Percentiles rank a stretch among this genome's conserved stretches.
Conservation (phyloP, 768 basidiomycete species). For the Porphyrellus cyaneotinctus region DNA sequence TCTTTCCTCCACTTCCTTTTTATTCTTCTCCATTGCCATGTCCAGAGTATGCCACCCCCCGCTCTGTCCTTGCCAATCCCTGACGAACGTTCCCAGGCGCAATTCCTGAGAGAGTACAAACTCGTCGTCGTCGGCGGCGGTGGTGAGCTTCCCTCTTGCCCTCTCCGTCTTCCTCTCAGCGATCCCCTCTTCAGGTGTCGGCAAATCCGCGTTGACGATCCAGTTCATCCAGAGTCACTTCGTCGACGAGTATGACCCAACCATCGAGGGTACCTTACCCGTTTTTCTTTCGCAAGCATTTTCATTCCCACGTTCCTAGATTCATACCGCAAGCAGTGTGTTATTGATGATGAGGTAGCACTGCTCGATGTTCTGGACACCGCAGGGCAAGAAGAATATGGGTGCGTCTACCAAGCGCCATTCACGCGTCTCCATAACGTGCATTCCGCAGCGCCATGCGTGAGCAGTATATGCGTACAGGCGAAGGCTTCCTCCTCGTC, state of each 20-base stretch:
- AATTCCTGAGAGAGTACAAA: constrained; percentile 95
- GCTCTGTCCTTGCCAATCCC: not conserved
- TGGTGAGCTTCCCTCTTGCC: constrained; percentile 54
- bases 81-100: constrained; percentile 49
- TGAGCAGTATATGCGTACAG: constrained; percentile 98
- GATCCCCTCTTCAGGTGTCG: constrained; percentile 32
- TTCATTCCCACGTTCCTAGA: constrained; percentile 42
- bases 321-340: constrained; percentile 95
- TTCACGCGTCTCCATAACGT: constrained; percentile 1
- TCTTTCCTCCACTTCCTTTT: constrained; percentile 6
- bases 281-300: not conserved
- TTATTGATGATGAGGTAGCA: constrained; percentile 98
- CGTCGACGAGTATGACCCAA: constrained; percentile 92
- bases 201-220: constrained; percentile 92
- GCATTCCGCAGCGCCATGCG: constrained; percentile 77
- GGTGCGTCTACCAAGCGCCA: constrained; percentile 49
- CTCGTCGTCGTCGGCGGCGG: constrained; percentile 98
- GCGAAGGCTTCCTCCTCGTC: constrained; percentile 95
- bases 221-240: constrained; percentile 97
- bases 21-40: constrained; percentile 14
- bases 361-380: constrained; percentile 96
- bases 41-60: constrained; percentile 25
- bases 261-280: constrained; percentile 71
- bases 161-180: constrained; percentile 10
- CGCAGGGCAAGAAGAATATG: constrained; percentile 97